Evolutionary conservation across 2,329 filamentous ascomycete genomes (phyloP), one percentile per base, ranked within the genome.

Genomic region (Gremmenia infestans): DNA sequence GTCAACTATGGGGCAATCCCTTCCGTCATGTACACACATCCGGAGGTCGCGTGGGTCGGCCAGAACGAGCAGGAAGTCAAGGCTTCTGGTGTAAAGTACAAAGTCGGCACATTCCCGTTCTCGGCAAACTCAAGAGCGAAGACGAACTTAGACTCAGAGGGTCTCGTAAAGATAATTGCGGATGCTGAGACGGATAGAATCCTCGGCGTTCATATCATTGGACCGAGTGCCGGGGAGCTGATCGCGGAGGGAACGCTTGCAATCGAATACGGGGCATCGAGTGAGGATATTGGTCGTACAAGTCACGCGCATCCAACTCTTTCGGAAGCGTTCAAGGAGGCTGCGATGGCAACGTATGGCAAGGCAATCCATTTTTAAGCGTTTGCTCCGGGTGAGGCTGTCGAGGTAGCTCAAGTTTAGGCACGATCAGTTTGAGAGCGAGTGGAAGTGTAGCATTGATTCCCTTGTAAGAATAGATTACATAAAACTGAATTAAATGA

Each of bases 11-110:
- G 85, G 69, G 90, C 88, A 74, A 99, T 99, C 71, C 94, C 94
- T 63, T 94, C 90, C 36, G 94, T 99, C 77, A 99, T 99, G 94
- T 99, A 99, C 83, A 97, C 94, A 11, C 88, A 97, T 78, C 94
- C 94, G 36, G 94, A 99, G 76, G 94, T 97, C 63, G 91, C 94
- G 37, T 99, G 94, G 94, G 94, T 99, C 48, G 94, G 94, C 57
- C 92, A 97, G 80, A 97, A 87, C 73, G 94, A 99, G 80, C 88
- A 93, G 72, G 94, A 99, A 67, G 81, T 99, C 63, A 97, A 97
- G 83, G 85, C 85, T 64, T 82, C 87, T 61, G 91, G 90, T 62
- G 84, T 96, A 69, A 91, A 94, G 71, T 99, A 97, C 85, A 90
- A 90, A 70, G 80, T 92, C 70, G 94, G 94, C 73, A 88, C 83